phyloP scores from a whole-genome alignment of 169 alveolate genomes.

The Plasmodium blacklocki region DNA sequence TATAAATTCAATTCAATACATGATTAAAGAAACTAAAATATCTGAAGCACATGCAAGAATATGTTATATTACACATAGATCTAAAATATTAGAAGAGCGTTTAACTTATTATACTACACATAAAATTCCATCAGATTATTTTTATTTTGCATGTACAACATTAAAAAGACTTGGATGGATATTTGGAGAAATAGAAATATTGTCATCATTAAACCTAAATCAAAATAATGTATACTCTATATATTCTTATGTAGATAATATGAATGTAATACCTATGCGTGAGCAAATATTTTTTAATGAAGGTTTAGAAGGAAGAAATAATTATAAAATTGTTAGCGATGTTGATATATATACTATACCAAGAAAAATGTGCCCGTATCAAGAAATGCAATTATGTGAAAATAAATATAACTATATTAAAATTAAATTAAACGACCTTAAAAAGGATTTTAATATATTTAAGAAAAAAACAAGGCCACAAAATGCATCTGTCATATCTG shows the following conservation, averaged over 20 bases:
- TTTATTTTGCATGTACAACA: conserved; percentile 59
- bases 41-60: conserved; percentile 65
- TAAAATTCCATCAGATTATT: conserved; percentile 54
- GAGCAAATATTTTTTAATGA: conserved; percentile 59
- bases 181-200: conserved; percentile 57
- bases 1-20: conserved; percentile 10
- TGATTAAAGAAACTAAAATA: conserved; percentile 61
- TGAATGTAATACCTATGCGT: conserved; percentile 56
- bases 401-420: conserved; percentile 53
- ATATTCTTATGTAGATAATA: conserved; percentile 41
- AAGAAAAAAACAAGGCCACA: conserved; percentile 26
- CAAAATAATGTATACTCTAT: conserved; percentile 27
- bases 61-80: conserved; percentile 60
- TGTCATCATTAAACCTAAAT: neutral
- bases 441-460: conserved; percentile 50
- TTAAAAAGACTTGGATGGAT: conserved; percentile 59
- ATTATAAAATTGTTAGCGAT: conserved; percentile 32
- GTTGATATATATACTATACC: conserved; percentile 59
- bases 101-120: conserved; percentile 18
- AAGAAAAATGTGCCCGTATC: conserved; percentile 48
- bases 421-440: conserved; percentile 43
- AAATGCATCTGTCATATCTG: conserved; percentile 11
- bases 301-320: conserved; percentile 51
- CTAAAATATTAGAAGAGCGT: conserved; percentile 55
- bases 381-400: conserved; percentile 25